A percentile compares a stretch with the other conserved stretches of the same genome.
Conservation (phyloP, 148 eudicot genomes). For the Pouteria glomerata region DNA sequence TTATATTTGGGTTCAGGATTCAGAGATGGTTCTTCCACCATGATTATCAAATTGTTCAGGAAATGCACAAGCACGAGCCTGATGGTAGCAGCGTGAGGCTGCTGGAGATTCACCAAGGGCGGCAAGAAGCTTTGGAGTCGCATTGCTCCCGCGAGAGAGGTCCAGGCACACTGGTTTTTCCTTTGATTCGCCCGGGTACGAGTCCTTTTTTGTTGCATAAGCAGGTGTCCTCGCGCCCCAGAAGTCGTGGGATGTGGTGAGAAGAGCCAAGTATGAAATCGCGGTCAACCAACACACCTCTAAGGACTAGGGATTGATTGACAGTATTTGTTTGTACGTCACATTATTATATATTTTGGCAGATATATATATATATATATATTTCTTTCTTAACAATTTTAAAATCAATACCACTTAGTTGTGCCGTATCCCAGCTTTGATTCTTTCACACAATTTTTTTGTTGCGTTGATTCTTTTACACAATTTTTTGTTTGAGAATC, state of each 20-base stretch:
- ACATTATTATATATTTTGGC: too few species aligned
- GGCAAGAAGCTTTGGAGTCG: slow-evolving; percentile 64
- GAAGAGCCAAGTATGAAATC: slow-evolving; percentile 72
- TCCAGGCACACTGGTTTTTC: slow-evolving; percentile 94
- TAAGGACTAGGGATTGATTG: too few species aligned
- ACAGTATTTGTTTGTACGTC: too few species aligned
- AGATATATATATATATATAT: background rate
- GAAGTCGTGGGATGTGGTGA: slow-evolving; percentile 89
- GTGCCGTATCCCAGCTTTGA: background rate
- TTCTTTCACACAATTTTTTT: background rate
- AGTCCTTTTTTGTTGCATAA: slow-evolving; percentile 88
- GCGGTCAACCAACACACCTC: too few species aligned
- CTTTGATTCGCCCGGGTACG: slow-evolving; percentile 96
- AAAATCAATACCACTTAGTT: background rate
- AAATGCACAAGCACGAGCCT: slow-evolving; percentile 59
- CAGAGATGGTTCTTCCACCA: slow-evolving; percentile 93
- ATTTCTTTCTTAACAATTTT: background rate
- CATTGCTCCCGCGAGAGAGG: slow-evolving; percentile 69
- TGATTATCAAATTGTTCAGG: slow-evolving; percentile 89
- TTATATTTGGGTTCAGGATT: slow-evolving; percentile 41
- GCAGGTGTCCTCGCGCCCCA: slow-evolving; percentile 77
- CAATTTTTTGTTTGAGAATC: too few species aligned
- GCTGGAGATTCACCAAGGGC: slow-evolving; percentile 57
- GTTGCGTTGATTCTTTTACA: too few species aligned
- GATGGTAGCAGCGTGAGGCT: slow-evolving; percentile 47